phyloP scores from a whole-genome alignment of 495 filamentous ascomycete species.

The Talaromyces liani region DNA sequence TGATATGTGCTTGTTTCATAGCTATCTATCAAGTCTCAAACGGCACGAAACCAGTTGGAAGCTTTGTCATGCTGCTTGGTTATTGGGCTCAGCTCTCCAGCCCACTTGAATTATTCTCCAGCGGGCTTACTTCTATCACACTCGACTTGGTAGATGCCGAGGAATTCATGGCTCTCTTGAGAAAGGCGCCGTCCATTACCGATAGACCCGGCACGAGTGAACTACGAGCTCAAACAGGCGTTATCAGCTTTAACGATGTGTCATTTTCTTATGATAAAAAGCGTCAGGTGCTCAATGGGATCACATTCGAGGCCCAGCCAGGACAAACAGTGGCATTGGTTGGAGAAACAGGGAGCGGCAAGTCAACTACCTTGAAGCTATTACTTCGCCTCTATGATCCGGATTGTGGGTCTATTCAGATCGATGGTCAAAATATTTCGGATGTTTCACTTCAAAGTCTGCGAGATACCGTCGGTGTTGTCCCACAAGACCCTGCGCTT shows the following conservation, averaged over 20 bases:
- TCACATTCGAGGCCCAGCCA: constrained; percentile 13
- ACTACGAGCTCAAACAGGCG: constrained; percentile 50
- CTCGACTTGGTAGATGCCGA: constrained; percentile 63
- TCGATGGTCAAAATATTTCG: constrained; percentile 79
- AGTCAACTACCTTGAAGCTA: constrained; percentile 88
- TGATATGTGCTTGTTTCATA: constrained; percentile 57
- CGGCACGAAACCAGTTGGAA: constrained; percentile 50
- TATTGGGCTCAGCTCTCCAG: constrained; percentile 60
- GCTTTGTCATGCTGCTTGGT: constrained; percentile 61
- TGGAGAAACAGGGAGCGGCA: constrained; percentile 80
- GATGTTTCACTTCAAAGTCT: constrained; percentile 84
- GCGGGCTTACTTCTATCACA: constrained; percentile 50
- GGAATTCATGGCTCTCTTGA: constrained; percentile 62
- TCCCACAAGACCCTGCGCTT: constrained; percentile 63
- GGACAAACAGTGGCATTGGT: constrained; percentile 82
- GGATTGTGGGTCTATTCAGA: constrained; percentile 64
- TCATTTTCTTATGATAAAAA: constrained; percentile 9
- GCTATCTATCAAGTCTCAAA: constrained; percentile 58
- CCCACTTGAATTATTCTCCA: constrained; percentile 59
- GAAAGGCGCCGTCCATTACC: constrained; percentile 54
- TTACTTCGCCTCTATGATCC: constrained; percentile 92
- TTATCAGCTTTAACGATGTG: constrained; percentile 54
- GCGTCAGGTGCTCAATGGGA: constrained; percentile 2
- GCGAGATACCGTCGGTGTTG: constrained; percentile 81
- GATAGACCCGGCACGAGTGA: constrained; percentile 48